A percentile compares a stretch with the other conserved stretches of the same genome.
phyloP scores from a whole-genome alignment of 1,284 basidiomycete species.

The Taiwanofungus camphoratus region DNA sequence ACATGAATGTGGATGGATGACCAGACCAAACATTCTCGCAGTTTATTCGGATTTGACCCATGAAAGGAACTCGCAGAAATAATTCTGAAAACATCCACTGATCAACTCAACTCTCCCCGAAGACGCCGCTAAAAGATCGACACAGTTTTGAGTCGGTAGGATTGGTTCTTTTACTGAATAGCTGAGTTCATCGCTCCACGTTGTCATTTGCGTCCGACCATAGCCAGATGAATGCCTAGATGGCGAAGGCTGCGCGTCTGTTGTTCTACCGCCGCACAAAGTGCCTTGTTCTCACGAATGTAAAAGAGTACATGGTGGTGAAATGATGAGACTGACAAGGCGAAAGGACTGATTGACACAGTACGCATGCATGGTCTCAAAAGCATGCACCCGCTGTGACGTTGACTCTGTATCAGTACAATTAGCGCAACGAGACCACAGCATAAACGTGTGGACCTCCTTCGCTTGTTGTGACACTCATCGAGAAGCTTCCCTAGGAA shows the following conservation, averaged over 20 bases:
- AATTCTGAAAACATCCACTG: slow-evolving; percentile 16
- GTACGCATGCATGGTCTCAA: slow-evolving; percentile 29
- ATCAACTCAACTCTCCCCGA: slow-evolving; percentile 28
- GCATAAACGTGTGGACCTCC: slow-evolving; percentile 21
- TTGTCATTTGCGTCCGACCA: slow-evolving; percentile 10
- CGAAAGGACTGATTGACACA: slow-evolving; percentile 26
- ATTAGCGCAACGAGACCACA: slow-evolving; percentile 32
- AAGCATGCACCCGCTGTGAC: slow-evolving; percentile 25
- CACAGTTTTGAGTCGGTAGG: slow-evolving; percentile 26
- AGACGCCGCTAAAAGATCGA: slow-evolving; percentile 22
- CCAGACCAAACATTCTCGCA: neutral
- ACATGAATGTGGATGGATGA: slow-evolving; percentile 11
- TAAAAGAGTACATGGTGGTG: slow-evolving; percentile 10
- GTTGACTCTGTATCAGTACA: slow-evolving; percentile 25
- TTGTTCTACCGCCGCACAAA: too few relatives aligned
- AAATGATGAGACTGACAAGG: slow-evolving; percentile 27
- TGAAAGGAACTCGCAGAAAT: slow-evolving; percentile 7
- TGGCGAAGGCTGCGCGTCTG: too few relatives aligned
- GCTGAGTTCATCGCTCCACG: slow-evolving; percentile 22
- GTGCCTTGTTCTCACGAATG: slow-evolving; percentile 11
- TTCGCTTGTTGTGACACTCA: slow-evolving; percentile 30
- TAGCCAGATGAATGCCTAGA: too few relatives aligned
- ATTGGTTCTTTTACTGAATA: slow-evolving; percentile 25
- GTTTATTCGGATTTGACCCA: neutral
- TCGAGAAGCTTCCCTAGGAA: slow-evolving; percentile 25